Evolutionary conservation across 306 rosid genomes (phyloP).

Genomic region (Sechiopsis laciniata): DNA sequence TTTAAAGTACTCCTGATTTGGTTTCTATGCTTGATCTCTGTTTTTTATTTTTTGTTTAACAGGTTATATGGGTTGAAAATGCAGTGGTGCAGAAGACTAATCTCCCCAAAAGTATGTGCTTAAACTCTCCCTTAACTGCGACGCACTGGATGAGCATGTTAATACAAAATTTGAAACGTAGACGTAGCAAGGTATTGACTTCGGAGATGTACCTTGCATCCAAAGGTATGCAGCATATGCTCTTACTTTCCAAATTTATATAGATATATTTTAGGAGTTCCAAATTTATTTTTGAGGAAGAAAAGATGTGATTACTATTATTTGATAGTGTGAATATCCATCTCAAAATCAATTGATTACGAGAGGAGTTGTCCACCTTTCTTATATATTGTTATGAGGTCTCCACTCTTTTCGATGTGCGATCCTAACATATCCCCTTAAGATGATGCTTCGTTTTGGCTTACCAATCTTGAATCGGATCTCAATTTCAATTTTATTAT

Average conservation of each 20-base stretch:
- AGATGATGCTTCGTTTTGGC: no score
- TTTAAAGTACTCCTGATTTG: not conserved
- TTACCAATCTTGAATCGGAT: no score
- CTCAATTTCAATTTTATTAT: no score
- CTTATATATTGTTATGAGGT: no score
- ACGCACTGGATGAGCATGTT: slow-evolving; percentile 13
- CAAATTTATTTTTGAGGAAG: not conserved
- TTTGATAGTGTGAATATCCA: no score
- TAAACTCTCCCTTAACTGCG: slow-evolving; percentile 24
- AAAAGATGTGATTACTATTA: no score
- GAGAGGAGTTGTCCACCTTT: no score
- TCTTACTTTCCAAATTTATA: slow-evolving; percentile 2
- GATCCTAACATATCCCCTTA: no score
- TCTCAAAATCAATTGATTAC: no score
- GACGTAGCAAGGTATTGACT: not conserved
- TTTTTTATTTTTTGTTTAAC: not conserved
- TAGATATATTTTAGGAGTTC: not conserved
- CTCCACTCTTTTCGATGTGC: no score
- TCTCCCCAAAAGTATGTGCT: not conserved
- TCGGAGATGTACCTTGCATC: not conserved
- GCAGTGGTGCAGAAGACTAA: slow-evolving; percentile 22
- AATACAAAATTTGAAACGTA: slow-evolving; percentile 15
- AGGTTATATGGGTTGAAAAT: slow-evolving; percentile 34
- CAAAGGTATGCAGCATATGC: slow-evolving; percentile 10
- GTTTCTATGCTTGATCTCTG: not conserved